phyloP scores from a whole-genome alignment of 345 rosid species.

The Garcia nutans region DNA sequence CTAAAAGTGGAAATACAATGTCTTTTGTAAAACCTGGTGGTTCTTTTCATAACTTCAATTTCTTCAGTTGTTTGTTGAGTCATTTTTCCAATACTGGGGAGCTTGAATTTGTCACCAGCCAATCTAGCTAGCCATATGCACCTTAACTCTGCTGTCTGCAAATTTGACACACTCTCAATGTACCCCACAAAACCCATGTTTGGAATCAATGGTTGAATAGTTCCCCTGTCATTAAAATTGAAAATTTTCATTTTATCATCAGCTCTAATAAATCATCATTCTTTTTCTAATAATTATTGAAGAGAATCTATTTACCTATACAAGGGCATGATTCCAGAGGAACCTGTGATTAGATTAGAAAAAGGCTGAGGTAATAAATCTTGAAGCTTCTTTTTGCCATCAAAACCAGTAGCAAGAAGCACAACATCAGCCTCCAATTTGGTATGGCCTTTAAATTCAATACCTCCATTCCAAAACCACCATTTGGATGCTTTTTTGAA shows the following conservation, averaged over 20 bases:
- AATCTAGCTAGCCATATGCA: slow-evolving; percentile 54
- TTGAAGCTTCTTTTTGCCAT: slow-evolving; percentile 50
- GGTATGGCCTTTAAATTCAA: slow-evolving; percentile 47
- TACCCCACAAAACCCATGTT: slow-evolving; percentile 66
- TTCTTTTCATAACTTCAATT: slow-evolving; percentile 45
- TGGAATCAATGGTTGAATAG: slow-evolving; percentile 57
- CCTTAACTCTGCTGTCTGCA: slow-evolving; percentile 51
- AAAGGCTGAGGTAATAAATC: slow-evolving; percentile 44
- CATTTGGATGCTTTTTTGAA: slow-evolving; percentile 51
- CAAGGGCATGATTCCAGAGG: slow-evolving; percentile 50
- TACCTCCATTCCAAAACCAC: slow-evolving; percentile 51
- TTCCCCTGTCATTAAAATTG: slow-evolving; percentile 35
- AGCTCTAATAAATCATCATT: too few species aligned
- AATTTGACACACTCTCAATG: slow-evolving; percentile 51
- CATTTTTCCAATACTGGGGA: slow-evolving; percentile 42
- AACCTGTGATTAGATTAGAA: slow-evolving; percentile 29
- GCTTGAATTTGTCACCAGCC: slow-evolving; percentile 39
- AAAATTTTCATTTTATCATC: background rate
- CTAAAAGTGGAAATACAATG: slow-evolving; percentile 55
- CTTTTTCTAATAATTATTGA: too few species aligned
- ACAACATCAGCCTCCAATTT: slow-evolving; percentile 57
- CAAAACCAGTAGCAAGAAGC: slow-evolving; percentile 53
- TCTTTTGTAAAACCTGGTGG: slow-evolving; percentile 45
- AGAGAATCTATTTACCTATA: slow-evolving; percentile 38
- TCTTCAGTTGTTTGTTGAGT: slow-evolving; percentile 36